Evolutionary conservation across 345 rosid species (phyloP), one percentile per base, ranked within the genome.

Genomic region (Brassica nigra): DNA sequence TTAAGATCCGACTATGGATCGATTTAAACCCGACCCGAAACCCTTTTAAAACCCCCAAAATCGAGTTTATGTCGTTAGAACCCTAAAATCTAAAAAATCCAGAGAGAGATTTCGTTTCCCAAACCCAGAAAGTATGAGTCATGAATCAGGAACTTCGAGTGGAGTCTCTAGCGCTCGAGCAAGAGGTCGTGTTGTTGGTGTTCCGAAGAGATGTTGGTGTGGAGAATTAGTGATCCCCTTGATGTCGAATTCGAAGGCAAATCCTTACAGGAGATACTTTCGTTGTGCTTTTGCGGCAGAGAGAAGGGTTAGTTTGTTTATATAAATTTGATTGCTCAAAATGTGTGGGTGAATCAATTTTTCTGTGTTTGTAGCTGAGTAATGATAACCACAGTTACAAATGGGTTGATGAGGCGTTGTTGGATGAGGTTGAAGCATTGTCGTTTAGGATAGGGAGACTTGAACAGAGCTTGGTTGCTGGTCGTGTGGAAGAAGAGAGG

Each of bases 331-430:
- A 44, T 3, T 44, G 4, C 8, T 44, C 52, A 44, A 10, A 36
- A 9, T 9, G 52, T 11, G 52, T 7, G 42, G 14, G 1, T 42
- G n/a, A 42, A 42, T 36, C 39, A 36, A 33, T 33, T 36, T 42
- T 42, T 1, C 5, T 47, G 4, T 47, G 4, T 2, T 16, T 54
- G 59, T 70, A 47, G 3, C 28, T 70, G 30, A 16, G 9, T 3
- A 57, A 30, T 52, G 74, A 70, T 18, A 54, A 15, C 20, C 47
- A 28, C 29, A 7, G 16, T 0, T 62, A 23, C 15, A 68, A 68
- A 15, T 68, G 73, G 72, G 14, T 68, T 68, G 27, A 68, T 68
- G 23, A 68, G 27, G 4, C 59, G n/a, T 69, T 69, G 62, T 2
- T 15, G 8, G 12, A 69, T 49, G 62, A 69, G 39, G 20, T 69